Evolutionary conservation across 305 asterid genomes (phyloP).

Genomic region (Rubia tinctorum): DNA sequence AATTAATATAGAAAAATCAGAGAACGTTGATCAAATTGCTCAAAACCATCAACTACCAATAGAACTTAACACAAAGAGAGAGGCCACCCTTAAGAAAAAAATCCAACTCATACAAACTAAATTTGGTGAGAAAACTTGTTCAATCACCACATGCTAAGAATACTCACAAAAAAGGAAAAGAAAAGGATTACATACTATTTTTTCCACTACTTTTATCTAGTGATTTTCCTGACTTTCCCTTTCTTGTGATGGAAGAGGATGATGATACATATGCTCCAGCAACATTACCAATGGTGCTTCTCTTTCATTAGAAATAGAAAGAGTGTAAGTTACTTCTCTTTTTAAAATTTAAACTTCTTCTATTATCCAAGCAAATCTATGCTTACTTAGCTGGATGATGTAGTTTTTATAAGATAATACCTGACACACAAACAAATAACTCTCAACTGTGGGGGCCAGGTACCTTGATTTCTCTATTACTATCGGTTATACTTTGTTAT

Average conservation of each 20-base stretch:
- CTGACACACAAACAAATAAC: neutral
- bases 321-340: neutral
- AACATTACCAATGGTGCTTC: slow-evolving; percentile 67
- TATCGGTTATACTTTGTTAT: neutral
- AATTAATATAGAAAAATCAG: too few relatives aligned
- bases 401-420: neutral
- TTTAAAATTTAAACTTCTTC: neutral
- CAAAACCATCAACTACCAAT: too few relatives aligned
- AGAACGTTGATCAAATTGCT: too few relatives aligned
- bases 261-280: slow-evolving; percentile 83
- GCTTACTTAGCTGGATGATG: neutral
- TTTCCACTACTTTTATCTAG: too few relatives aligned
- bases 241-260: slow-evolving; percentile 90
- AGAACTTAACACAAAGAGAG: too few relatives aligned
- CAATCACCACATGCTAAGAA: too few relatives aligned
- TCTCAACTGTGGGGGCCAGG: neutral
- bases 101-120: too few relatives aligned
- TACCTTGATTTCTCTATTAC: neutral
- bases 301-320: slow-evolving; percentile 20
- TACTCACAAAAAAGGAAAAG: too few relatives aligned
- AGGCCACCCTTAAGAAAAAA: too few relatives aligned
- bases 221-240: too few relatives aligned
- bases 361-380: neutral
- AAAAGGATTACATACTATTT: too few relatives aligned
- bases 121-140: too few relatives aligned